Evolutionary conservation across 768 basidiomycete genomes (phyloP).

Genomic region (Pleurotus djamor): DNA sequence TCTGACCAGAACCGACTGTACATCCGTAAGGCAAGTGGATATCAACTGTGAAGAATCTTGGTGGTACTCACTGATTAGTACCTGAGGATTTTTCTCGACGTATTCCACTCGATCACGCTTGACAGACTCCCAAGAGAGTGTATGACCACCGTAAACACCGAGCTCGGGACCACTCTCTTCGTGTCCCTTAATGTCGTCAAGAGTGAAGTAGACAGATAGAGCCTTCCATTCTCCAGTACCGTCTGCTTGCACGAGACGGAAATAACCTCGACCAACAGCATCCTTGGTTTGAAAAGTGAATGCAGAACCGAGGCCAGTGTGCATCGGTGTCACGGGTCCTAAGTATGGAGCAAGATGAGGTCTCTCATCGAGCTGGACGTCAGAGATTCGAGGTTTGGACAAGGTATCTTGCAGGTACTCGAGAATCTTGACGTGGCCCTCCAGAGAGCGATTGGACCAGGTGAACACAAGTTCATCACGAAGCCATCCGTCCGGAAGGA

Average conservation of each 20-base stretch:
- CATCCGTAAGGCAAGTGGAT: neutral
- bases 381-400: neutral
- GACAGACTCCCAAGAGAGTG: conserved; percentile 31
- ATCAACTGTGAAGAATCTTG: neutral
- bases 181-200: conserved; percentile 31
- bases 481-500: neutral
- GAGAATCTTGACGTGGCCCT: neutral
- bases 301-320: neutral
- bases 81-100: conserved; percentile 35
- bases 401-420: neutral
- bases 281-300: neutral
- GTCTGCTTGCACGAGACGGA: conserved; percentile 1
- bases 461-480: neutral
- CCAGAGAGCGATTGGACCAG: neutral
- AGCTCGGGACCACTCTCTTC: conserved; percentile 28
- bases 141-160: conserved; percentile 30
- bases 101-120: conserved; percentile 25
- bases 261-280: neutral
- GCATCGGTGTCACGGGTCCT: neutral
- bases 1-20: conserved; percentile 43
- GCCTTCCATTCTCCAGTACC: conserved; percentile 28
- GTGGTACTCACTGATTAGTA: conserved; percentile 32
- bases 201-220: conserved; percentile 25
- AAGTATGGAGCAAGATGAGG: conserved; percentile 16
- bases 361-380: conserved; percentile 21